Evolutionary conservation across 352 stramenopile species (phyloP), one percentile per base, ranked within the genome.

Genomic region (Phytophthora rubi): DNA sequence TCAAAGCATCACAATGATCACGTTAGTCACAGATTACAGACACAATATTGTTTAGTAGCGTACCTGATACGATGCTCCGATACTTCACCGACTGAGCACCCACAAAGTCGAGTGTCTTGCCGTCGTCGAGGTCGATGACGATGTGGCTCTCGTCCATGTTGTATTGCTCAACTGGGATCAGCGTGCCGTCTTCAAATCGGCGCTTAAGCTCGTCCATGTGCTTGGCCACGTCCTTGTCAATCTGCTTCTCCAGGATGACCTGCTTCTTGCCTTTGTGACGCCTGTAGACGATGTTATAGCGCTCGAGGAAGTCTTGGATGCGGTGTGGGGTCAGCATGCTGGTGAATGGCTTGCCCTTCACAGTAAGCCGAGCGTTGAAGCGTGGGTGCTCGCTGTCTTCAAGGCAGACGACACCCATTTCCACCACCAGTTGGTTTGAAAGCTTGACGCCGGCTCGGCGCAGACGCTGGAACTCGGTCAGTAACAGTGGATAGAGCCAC

Each of bases 61-160:
- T 26, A 26, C 23, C 23, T 26, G 23, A 26, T 26, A 26, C 23
- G 23, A 26, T 26, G 23, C 23, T 26, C 23, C 23, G 23, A 26
- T 26, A 26, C 23, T 26, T 26, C 23, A 26, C 23, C 23, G 23
- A 26, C 23, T 26, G 23, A 26, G 23, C 23, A 2, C 23, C 23
- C 23, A 26, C 23, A 26, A 26, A 26, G 23, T 26, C 23, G 23
- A 26, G 23, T 26, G 23, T 26, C 23, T 26, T 26, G 23, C 23
- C 23, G 5, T 66, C 47, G 53, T 75, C 61, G 15, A 77, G 56
- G 55, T 77, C 58, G 33, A 77, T 77, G 42, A 60, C 44, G 35
- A 73, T 68, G 30, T 73, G 65, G 33, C 53, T 73, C 16, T 67
- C 59, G 15, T 73, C 65, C 58, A 61, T 68, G 21, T 61, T 68